Conservation (phyloP, 306 rosid genomes). For the Sphenostylis stenocarpa region DNA sequence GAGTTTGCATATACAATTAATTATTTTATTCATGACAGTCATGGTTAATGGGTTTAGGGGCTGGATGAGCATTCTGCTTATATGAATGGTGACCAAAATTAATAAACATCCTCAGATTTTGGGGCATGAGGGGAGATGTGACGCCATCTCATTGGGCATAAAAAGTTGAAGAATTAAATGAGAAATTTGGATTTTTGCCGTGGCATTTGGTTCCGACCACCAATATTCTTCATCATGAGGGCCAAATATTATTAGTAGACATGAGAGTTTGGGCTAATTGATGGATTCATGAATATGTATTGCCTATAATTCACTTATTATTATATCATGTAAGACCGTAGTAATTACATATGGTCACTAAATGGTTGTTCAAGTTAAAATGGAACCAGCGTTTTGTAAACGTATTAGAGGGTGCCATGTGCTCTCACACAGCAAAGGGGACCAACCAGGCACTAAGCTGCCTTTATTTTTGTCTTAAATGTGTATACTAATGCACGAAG, state of each 20-base stretch:
- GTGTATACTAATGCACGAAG: slow-evolving; percentile 26
- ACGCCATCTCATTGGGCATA: slow-evolving; percentile 43
- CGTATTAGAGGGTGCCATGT: slow-evolving; percentile 37
- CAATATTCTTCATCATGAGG: slow-evolving; percentile 40
- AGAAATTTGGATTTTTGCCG: slow-evolving; percentile 51
- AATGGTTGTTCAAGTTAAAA: slow-evolving; percentile 3
- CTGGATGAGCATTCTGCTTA: too few relatives aligned
- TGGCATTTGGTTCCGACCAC: slow-evolving; percentile 56
- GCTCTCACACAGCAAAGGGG: slow-evolving; percentile 33
- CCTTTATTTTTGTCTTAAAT: slow-evolving; percentile 41
- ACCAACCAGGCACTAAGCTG: slow-evolving; percentile 26
- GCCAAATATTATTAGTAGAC: slow-evolving; percentile 25
- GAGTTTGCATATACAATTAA: neutral
- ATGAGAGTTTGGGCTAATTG: slow-evolving; percentile 48
- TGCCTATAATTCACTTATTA: slow-evolving; percentile 53
- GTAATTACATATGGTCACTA: slow-evolving; percentile 21
- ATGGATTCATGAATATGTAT: slow-evolving; percentile 37
- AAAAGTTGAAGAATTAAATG: slow-evolving; percentile 32
- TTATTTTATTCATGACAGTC: neutral
- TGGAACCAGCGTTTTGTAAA: neutral
- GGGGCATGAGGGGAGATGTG: slow-evolving; percentile 41
- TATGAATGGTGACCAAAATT: slow-evolving; percentile 23
- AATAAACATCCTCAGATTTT: slow-evolving; percentile 26
- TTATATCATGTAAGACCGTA: slow-evolving; percentile 28
- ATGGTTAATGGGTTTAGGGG: slow-evolving; percentile 8